Evolutionary conservation across 805 yeast species (phyloP), one percentile per base, ranked within the genome.

Genomic region (Pichia eremophila): DNA sequence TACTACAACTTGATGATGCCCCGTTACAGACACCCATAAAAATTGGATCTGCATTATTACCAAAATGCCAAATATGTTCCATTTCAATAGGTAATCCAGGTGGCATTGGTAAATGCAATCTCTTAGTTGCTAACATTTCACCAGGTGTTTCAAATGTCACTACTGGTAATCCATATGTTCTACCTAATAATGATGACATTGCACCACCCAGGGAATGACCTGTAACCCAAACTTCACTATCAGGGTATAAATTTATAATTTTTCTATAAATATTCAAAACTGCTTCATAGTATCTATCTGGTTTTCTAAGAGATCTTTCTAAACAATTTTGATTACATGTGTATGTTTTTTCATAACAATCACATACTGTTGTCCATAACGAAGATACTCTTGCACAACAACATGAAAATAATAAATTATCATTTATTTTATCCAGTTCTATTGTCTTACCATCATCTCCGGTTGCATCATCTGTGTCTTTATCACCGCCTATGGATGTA

Each of bases 191-290:
- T 18, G 86, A 72, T 4, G 93, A 81, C 39, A 93, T 67, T 0
- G 96, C 78, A 0, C 97, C 99, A 2, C 98, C 99, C 32, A 93
- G 69, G 0, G 98, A 90, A 62, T 93, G 99, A 2, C 99, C 99
- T 0, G 95, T 85, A 9, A 85, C 72, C 97, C 98, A 93, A 25
- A 93, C 77, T 19, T 78, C 74, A 1, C 87, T 73, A 22, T 72
- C 61, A 1, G 96, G 91, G 60, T 89, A 89, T 46, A 80, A 50
- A 4, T 57, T 51, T 0, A 80, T 71, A 11, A 89, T 95, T 52
- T 85, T 81, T 46, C 81, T 71, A 63, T 85, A 93, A 9, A 93
- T 74, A 51, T 85, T 85, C 47, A 89, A 62, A 0, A 78, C 82
- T 0, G 95, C 90, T 51, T 79, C 77, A 65, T 88, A 91, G 62